Base-by-base conservation (phyloP, 1,284 basidiomycete genomes). In the Sporisorium scitamineum region DNA sequence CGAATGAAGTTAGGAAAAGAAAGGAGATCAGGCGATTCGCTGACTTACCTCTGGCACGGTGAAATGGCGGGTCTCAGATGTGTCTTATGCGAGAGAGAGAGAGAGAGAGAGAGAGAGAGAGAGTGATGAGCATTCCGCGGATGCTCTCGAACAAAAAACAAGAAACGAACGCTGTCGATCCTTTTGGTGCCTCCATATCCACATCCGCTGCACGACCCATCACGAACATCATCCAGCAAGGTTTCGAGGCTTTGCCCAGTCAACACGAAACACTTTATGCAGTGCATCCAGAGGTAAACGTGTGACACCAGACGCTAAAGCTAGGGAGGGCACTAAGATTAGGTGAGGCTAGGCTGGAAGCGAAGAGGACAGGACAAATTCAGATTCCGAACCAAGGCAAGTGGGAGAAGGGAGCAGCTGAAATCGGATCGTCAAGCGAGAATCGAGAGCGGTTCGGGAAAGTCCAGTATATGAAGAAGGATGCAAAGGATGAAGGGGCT, bases 11-110 rank as follows among this genome's bases (percentile, higher is more conserved):
- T n/a, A n/a, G n/a, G 41, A 41, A n/a, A 22, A 39, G 24, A 11
- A 53, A 16, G 48, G 48, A 56, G 45, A 63, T 59, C 54, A 69
- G 55, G 67, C 61, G 67, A 60, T 69, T 62, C 31, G 31, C 39
- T 13, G 27, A 44, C 10, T 13, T 22, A 13, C 31, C 39, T 22
- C n/a, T n/a, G n/a, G n/a, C n/a, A n/a, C n/a, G n/a, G n/a, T n/a
- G n/a, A n/a, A n/a, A n/a, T n/a, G n/a, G 44, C 13, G 44, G 24
- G 24, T 14, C 20, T 44, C 20, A 44, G 42, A 9, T 24, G 42
- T 22, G n/a, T 44, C 42, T 44, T 22, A 44, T 44, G 42, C 20
- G 42, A 44, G 42, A n/a, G 20, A 6, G 22, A 44, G 22, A 7
- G 14, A 3, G 34, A 34, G 14, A 13, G 3, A 34, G 3, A 34